These are phyloP conservation scores for Datura wrightii DNA, from an alignment of 257 asterid species.

Conservation along the genomic window DNA sequence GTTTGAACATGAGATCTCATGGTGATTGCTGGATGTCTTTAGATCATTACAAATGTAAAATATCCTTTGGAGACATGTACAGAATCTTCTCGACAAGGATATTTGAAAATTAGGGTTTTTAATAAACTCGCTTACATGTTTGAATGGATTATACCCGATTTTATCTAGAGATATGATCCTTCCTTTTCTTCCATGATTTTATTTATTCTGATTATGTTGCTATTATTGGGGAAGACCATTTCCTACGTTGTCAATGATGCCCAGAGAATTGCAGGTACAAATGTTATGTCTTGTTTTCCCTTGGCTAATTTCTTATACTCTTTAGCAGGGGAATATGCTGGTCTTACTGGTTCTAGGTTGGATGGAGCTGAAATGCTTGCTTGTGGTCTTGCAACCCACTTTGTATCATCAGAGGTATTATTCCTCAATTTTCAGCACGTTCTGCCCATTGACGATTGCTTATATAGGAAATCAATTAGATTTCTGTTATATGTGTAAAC, in stretches of 20 bases:
- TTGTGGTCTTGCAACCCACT: conserved; percentile 90
- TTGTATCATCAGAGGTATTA: conserved; percentile 72
- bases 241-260: background rate
- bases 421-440: background rate
- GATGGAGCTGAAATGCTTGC: conserved; percentile 97
- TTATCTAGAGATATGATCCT: background rate
- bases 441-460: background rate
- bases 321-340: conserved; percentile 85
- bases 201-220: background rate
- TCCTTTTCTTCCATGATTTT: background rate
- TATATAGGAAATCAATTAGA: background rate
- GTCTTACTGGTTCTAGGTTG: conserved; percentile 79
- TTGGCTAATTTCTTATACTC: conserved; percentile 3
- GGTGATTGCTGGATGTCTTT: background rate
- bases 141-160: background rate
- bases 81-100: background rate
- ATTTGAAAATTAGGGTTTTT: background rate
- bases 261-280: background rate
- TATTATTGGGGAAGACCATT: background rate
- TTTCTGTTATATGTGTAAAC: background rate
- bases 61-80: background rate
- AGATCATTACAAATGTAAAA: background rate
- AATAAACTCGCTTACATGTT: background rate
- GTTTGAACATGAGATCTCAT: background rate
- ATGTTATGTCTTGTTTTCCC: background rate